A percentile compares a stretch with the other conserved stretches of the same genome.
phyloP scores from a whole-genome alignment of 1,284 basidiomycete species.

The Apiotrichum mycotoxinovorans region DNA sequence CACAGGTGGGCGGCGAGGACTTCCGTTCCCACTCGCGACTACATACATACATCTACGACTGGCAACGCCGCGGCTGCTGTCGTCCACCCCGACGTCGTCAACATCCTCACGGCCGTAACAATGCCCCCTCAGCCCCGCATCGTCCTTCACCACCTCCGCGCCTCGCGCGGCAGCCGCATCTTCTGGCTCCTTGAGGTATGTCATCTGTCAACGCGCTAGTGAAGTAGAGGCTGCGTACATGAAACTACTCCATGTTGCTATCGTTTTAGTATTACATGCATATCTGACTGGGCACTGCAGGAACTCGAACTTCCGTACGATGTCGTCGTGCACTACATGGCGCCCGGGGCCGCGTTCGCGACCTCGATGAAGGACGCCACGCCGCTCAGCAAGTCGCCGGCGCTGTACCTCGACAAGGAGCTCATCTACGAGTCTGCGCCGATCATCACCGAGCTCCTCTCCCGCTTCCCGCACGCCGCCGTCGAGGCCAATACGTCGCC shows the following conservation, averaged over 20 bases:
- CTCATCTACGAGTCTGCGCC: slow-evolving; percentile 3
- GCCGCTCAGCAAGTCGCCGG: slow-evolving; percentile 1
- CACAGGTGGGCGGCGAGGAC: no score
- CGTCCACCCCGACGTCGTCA: neutral
- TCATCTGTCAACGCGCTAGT: no score
- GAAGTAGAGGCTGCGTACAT: no score
- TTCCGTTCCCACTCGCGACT: no score
- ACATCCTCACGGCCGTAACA: no score
- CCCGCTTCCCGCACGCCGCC: slow-evolving; percentile 8
- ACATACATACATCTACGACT: no score
- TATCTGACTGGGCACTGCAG: neutral
- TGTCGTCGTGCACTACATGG: neutral
- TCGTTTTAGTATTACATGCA: no score
- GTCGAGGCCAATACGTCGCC: slow-evolving; percentile 22
- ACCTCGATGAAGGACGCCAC: neutral
- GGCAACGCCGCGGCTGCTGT: no score
- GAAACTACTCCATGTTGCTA: no score
- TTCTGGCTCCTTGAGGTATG: slow-evolving; percentile 10
- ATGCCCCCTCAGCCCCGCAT: neutral
- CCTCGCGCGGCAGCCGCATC: slow-evolving; percentile 3
- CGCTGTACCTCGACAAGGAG: slow-evolving; percentile 1
- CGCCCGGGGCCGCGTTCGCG: neutral
- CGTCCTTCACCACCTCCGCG: neutral
- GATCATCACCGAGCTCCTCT: slow-evolving; percentile 10
- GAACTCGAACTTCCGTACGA: slow-evolving; percentile 9